Percentiles rank a stretch among this genome's conserved stretches.
These are phyloP conservation scores for Cryptococcus jaspeensis DNA, from an alignment of 1,284 basidiomycete genomes.

Conservation along the genomic window DNA sequence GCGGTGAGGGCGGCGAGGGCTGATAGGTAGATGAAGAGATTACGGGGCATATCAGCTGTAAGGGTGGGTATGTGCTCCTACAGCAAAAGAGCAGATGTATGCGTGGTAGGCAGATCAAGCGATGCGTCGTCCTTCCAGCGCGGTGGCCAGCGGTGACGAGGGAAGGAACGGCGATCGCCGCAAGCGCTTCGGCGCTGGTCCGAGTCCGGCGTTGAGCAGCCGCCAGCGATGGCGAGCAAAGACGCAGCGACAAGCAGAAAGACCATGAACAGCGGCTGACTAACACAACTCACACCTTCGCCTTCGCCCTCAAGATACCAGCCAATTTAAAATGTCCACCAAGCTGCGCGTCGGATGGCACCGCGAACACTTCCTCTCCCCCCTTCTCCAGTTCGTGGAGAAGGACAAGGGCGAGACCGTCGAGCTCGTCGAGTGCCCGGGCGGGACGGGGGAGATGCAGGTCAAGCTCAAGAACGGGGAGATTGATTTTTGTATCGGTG, in stretches of 20 bases:
- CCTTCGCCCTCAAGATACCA: background rate
- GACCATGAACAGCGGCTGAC: background rate
- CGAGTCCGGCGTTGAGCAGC: no score
- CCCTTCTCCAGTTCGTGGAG: conserved; percentile 65
- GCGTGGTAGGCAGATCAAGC: no score
- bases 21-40: conserved; percentile 34
- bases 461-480: conserved; percentile 75
- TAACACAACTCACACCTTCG: background rate
- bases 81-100: no score
- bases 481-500: conserved; percentile 83
- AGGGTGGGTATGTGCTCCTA: no score
- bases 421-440: conserved; percentile 83
- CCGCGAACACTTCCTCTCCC: conserved; percentile 86
- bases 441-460: conserved; percentile 89
- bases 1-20: conserved; percentile 11
- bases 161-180: no score
- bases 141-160: no score
- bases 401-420: conserved; percentile 69
- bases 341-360: conserved; percentile 58
- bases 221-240: background rate
- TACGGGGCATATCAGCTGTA: conserved; percentile 12
- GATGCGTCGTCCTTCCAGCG: no score
- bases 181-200: no score
- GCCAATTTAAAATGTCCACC: conserved; percentile 4
- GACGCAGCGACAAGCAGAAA: background rate